Conservation (phyloP, 805 yeast species). For the Myxozyma monticola region DNA sequence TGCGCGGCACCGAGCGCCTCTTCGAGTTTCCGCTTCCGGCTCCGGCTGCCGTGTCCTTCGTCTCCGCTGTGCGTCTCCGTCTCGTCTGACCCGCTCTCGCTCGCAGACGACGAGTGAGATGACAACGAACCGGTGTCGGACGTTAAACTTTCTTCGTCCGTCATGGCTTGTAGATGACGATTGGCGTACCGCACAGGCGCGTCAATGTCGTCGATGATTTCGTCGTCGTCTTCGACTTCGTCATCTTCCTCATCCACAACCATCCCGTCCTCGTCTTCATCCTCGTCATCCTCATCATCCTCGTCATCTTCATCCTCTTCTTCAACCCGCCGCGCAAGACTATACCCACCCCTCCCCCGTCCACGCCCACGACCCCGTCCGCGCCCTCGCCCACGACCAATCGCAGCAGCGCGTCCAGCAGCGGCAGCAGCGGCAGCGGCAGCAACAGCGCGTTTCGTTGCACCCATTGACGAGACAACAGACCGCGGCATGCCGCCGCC, state of each 20-base stretch:
- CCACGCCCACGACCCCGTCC: conserved; percentile 24
- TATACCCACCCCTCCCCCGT: conserved; percentile 18
- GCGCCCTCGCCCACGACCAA: conserved; percentile 18
- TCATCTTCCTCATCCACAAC: conserved; percentile 4
- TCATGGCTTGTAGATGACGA: conserved; percentile 29
- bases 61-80: conserved; percentile 17
- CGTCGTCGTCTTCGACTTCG: conserved; percentile 18
- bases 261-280: conserved; percentile 10
- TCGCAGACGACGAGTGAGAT: conserved; percentile 48
- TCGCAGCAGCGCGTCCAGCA: conserved; percentile 3
- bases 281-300: conserved; percentile 23
- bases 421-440: conserved; percentile 21
- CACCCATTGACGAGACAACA: conserved; percentile 9
- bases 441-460: conserved; percentile 7
- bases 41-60: not conserved
- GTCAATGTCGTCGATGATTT: conserved; percentile 7
- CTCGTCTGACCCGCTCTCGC: conserved; percentile 54
- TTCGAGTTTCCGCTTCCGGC: conserved; percentile 13
- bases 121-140: conserved; percentile 36
- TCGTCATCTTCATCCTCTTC: conserved; percentile 16
- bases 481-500: conserved; percentile 14
- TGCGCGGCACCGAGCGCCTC: conserved; percentile 17
- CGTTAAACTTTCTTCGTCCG: conserved; percentile 30
- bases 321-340: conserved; percentile 1
- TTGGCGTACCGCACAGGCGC: not conserved